phyloP scores from a whole-genome alignment of 106 monocot species.

The Chionographis japonica region DNA sequence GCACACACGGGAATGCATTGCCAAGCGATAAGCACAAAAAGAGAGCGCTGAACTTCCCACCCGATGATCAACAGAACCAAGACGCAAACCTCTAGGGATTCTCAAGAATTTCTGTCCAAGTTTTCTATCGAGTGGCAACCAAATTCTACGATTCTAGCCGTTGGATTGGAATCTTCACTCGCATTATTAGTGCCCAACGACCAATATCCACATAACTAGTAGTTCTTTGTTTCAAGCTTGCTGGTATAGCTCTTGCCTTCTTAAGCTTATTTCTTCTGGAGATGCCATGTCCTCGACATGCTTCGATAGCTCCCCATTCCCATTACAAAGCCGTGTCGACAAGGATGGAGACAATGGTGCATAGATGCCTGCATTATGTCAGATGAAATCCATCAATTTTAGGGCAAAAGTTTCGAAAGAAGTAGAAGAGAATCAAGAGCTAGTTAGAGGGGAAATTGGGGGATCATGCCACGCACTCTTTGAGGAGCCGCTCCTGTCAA shows the following conservation, averaged over 20 bases:
- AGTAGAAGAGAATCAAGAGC: background rate
- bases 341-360: conserved; percentile 69
- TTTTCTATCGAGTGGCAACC: background rate
- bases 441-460: background rate
- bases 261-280: conserved; percentile 38
- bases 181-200: background rate
- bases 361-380: conserved; percentile 39
- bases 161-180: background rate
- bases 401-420: background rate
- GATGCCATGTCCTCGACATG: conserved; percentile 54
- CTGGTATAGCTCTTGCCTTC: conserved; percentile 42
- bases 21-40: too few species aligned
- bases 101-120: background rate
- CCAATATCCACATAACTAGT: too few species aligned
- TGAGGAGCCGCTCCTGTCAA: conserved; percentile 37
- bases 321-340: conserved; percentile 39
- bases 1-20: too few species aligned
- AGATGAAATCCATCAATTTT: background rate
- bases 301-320: conserved; percentile 53
- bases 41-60: too few species aligned
- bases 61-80: too few species aligned
- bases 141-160: background rate
- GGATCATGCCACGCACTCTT: conserved; percentile 26
- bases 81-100: too few species aligned
- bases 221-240: too few species aligned